These are phyloP conservation scores for Colletotrichum sublineola DNA, from an alignment of 2,329 filamentous ascomycete species.

Conservation along the genomic window DNA sequence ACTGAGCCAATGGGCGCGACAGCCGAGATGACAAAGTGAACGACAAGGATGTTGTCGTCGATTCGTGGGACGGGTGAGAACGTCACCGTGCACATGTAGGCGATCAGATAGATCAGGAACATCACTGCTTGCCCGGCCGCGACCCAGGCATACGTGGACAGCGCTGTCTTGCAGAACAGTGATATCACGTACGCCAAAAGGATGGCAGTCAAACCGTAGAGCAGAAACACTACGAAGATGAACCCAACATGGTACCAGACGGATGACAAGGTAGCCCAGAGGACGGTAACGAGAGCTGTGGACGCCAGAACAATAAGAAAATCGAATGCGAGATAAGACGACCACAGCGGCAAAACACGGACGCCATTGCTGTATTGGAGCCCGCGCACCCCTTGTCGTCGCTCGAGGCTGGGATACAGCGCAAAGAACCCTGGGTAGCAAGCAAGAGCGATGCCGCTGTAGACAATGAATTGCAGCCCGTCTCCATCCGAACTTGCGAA, in stretches of 20 bases:
- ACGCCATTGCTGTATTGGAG: conserved; percentile 95
- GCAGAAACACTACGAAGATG: conserved; percentile 74
- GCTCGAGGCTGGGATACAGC: conserved; percentile 88
- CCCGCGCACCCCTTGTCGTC: conserved; percentile 82
- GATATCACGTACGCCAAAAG: conserved; percentile 86
- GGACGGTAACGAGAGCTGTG: conserved; percentile 74
- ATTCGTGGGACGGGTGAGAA: conserved; percentile 79
- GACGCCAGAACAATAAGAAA: conserved; percentile 78
- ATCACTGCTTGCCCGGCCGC: conserved; percentile 81
- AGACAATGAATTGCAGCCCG: conserved; percentile 82
- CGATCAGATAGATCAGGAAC: conserved; percentile 79
- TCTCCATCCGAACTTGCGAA: conserved; percentile 76
- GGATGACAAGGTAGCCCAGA: conserved; percentile 74
- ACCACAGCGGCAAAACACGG: conserved; percentile 83
- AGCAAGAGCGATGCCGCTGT: conserved; percentile 83
- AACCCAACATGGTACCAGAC: conserved; percentile 86
- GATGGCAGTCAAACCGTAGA: conserved; percentile 82
- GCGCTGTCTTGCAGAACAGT: conserved; percentile 81
- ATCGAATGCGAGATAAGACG: conserved; percentile 86
- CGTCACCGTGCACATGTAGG: conserved; percentile 71
- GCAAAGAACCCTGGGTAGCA: conserved; percentile 89
- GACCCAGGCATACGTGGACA: conserved; percentile 87
- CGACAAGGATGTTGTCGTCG: conserved; percentile 75
- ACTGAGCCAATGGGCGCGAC: conserved; percentile 84
- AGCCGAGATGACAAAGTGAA: conserved; percentile 80